These are phyloP conservation scores for Daldinia childiae DNA, from an alignment of 495 filamentous ascomycete genomes.

Conservation along the genomic window DNA sequence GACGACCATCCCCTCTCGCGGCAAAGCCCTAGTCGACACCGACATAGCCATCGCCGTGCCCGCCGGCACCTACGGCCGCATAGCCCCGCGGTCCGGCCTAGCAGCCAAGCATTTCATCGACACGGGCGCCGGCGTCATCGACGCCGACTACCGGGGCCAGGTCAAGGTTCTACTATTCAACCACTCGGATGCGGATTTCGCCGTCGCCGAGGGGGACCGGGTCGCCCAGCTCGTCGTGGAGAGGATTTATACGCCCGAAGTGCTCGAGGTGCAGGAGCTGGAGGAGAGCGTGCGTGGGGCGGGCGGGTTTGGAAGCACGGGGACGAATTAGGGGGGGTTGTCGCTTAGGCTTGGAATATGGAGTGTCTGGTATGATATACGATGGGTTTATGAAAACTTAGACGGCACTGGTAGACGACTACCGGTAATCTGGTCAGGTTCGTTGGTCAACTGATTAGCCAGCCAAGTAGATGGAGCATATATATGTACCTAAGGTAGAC, in stretches of 20 bases:
- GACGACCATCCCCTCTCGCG: constrained; percentile 79
- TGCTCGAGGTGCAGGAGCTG: constrained; percentile 84
- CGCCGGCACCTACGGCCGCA: constrained; percentile 86
- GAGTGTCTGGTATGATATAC: neutral
- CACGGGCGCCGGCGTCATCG: constrained; percentile 93
- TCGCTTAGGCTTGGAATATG: too few relatives aligned
- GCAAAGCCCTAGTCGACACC: constrained; percentile 87
- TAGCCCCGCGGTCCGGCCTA: constrained; percentile 91
- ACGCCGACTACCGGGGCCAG: constrained; percentile 94
- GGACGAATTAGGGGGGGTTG: constrained; percentile 55
- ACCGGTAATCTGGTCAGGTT: neutral
- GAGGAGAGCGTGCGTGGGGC: constrained; percentile 91
- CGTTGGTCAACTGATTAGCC: neutral
- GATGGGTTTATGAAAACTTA: neutral
- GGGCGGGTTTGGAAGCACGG: constrained; percentile 95
- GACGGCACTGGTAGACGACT: neutral
- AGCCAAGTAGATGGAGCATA: neutral
- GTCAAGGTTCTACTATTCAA: constrained; percentile 96
- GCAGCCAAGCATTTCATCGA: constrained; percentile 95
- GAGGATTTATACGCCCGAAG: constrained; percentile 90
- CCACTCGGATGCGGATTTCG: constrained; percentile 82
- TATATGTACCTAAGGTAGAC: neutral
- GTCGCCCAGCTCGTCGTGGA: constrained; percentile 94
- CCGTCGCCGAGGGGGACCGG: constrained; percentile 84
- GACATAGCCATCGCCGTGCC: constrained; percentile 90